A percentile compares a stretch with the other conserved stretches of the same genome.
These are phyloP conservation scores for Populus hybrid DNA, from an alignment of 441 rosid genomes.

Conservation along the genomic window DNA sequence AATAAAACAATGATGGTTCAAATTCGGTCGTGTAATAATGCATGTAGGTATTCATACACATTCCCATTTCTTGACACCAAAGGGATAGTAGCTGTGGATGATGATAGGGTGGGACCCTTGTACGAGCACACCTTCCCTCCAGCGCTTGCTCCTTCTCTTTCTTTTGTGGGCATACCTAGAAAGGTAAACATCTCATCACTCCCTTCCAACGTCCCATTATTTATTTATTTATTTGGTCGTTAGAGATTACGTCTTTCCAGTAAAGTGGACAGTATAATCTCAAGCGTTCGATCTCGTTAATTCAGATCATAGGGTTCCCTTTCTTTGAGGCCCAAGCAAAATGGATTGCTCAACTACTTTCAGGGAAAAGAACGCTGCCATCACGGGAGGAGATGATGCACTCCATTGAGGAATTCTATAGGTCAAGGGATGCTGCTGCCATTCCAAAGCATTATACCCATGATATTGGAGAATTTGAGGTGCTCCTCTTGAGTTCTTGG, in stretches of 20 bases:
- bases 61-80: conserved; percentile 95
- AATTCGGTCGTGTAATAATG: neutral
- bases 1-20: too few species aligned
- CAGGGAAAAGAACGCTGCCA: conserved; percentile 69
- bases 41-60: conserved; percentile 68
- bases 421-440: conserved; percentile 58
- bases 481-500: conserved; percentile 7
- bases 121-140: conserved; percentile 96
- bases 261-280: neutral
- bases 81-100: conserved; percentile 81
- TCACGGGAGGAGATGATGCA: conserved; percentile 72
- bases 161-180: conserved; percentile 81
- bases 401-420: conserved; percentile 58
- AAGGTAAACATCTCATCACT: conserved; percentile 44
- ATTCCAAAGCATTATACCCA: conserved; percentile 74
- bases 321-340: conserved; percentile 95
- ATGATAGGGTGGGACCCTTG: conserved; percentile 89
- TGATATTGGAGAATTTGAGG: conserved; percentile 67
- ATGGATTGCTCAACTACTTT: conserved; percentile 81
- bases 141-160: conserved; percentile 76
- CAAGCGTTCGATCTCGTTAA: neutral
- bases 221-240: too few species aligned
- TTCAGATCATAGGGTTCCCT: conserved; percentile 85
- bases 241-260: neutral
- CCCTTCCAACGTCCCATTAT: neutral